Evolutionary conservation across 495 filamentous ascomycete genomes (phyloP), one percentile per base, ranked within the genome.

Genomic region (Tuber calosporum): DNA sequence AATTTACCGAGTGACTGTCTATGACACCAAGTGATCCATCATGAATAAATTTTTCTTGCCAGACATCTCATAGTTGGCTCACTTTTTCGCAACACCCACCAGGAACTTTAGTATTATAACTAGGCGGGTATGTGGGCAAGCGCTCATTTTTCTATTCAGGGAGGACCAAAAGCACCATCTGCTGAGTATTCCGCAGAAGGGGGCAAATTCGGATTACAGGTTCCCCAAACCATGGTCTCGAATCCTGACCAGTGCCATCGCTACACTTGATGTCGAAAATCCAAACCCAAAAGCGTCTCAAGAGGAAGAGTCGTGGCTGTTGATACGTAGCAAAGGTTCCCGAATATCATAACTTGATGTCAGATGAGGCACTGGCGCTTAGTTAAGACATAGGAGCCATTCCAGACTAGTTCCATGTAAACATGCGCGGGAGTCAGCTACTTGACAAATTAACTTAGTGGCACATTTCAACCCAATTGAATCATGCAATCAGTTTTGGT

Each of bases 1-100:
- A 62, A 62, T 62, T 62, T 62, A 62, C 53, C 53, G 53, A 62
- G 53, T 62, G 53, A 62, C 53, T 30, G 30, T 62, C 53, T 34
- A 34, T 62, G 53, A 62, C 26, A 62, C 11, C 17, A 62, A 62
- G 53, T 62, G 53, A 62, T 34, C 13, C 11, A 30, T 62, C 26
- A 17, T 62, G 26, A 17, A 62, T 30, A 62, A 62, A 13, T 34
- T 19, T 30, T 15, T 30, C 48, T 62, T 6, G 19, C 13, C 13
- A 62, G 13, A 62, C 53, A 19, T 34, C 53, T 62, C 53, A 62
- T 62, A 62, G 53, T 26, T 62, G 53, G 53, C 53, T 30, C 26
- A 62, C 53, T 62, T 62, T 62, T 62, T 34, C 53, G 26, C 26
- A 34, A 17, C 26, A 19, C 53, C 11, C 53, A 34, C 26, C 3